phyloP scores from a whole-genome alignment of 441 rosid genomes.

The Hura crepitans region DNA sequence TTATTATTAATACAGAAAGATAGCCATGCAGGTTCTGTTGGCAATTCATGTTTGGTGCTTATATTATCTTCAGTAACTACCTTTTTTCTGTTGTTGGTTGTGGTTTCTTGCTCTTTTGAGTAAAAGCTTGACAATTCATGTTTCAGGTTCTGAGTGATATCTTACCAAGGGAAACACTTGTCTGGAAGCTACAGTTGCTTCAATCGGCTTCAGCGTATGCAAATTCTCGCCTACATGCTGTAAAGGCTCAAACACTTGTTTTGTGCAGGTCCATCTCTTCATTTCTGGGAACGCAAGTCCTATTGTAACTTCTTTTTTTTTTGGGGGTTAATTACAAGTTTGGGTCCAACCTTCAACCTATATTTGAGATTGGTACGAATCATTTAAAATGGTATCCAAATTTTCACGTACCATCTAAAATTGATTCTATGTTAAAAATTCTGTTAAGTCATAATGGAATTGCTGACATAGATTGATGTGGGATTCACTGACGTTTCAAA shows the following conservation, averaged over 20 bases:
- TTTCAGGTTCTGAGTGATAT: slow-evolving; percentile 47
- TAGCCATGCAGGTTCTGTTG: background rate
- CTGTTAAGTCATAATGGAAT: too few species aligned
- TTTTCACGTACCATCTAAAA: too few species aligned
- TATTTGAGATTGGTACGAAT: too few species aligned
- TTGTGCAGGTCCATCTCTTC: slow-evolving; percentile 43
- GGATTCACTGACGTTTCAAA: too few species aligned
- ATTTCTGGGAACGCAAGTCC: background rate
- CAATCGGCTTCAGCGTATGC: slow-evolving; percentile 45
- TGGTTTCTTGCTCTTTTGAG: slow-evolving; percentile 4
- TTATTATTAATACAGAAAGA: background rate
- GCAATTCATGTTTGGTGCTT: background rate
- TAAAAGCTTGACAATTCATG: slow-evolving; percentile 22
- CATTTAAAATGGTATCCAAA: too few species aligned
- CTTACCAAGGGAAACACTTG: slow-evolving; percentile 47
- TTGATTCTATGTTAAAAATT: too few species aligned
- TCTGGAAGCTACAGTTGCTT: slow-evolving; percentile 59
- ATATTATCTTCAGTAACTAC: background rate
- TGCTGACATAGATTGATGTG: too few species aligned
- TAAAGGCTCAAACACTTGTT: slow-evolving; percentile 50
- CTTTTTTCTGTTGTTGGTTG: background rate
- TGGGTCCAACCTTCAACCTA: too few species aligned
- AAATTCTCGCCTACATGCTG: slow-evolving; percentile 50
- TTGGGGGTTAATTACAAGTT: too few species aligned
- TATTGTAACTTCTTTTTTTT: too few species aligned